These are phyloP conservation scores for Apiospora sp. DNA, from an alignment of 2,329 filamentous ascomycete genomes.

Conservation along the genomic window DNA sequence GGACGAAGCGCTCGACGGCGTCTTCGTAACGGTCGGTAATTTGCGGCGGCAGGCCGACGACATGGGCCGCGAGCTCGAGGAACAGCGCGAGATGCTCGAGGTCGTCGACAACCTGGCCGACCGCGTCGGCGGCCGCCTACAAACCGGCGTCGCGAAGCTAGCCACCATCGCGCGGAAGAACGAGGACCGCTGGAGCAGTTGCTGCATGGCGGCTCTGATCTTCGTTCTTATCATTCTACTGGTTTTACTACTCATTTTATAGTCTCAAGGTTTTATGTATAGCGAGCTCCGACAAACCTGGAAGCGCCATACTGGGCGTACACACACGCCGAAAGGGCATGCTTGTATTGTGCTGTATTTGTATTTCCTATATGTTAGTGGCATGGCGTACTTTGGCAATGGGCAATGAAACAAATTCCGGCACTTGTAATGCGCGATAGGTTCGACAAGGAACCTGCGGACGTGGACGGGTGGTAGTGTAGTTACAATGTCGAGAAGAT, in stretches of 20 bases:
- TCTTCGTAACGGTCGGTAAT: conserved; percentile 92
- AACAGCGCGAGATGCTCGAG: conserved; percentile 89
- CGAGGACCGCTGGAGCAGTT: conserved; percentile 87
- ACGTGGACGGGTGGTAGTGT: neutral
- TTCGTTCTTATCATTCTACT: conserved; percentile 87
- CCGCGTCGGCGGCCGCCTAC: conserved; percentile 83
- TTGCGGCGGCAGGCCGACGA: conserved; percentile 89
- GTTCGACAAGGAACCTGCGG: neutral
- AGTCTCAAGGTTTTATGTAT: conserved; percentile 30
- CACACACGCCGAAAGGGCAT: neutral
- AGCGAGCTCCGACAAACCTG: neutral
- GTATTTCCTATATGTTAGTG: conserved; percentile 16
- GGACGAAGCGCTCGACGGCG: conserved; percentile 89
- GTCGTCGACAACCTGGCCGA: conserved; percentile 86
- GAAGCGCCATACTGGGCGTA: neutral
- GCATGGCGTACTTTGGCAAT: conserved; percentile 19
- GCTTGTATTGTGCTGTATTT: conserved; percentile 6
- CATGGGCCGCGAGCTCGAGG: conserved; percentile 96
- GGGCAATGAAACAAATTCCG: conserved; percentile 3
- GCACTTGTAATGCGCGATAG: neutral
- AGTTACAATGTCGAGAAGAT: neutral
- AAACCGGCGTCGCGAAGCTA: conserved; percentile 87
- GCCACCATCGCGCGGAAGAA: conserved; percentile 85
- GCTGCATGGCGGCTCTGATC: conserved; percentile 89
- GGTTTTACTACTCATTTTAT: conserved; percentile 75